Evolutionary conservation across 768 basidiomycete species (phyloP).

Genomic region (Erythrobasidium yunnanense): DNA sequence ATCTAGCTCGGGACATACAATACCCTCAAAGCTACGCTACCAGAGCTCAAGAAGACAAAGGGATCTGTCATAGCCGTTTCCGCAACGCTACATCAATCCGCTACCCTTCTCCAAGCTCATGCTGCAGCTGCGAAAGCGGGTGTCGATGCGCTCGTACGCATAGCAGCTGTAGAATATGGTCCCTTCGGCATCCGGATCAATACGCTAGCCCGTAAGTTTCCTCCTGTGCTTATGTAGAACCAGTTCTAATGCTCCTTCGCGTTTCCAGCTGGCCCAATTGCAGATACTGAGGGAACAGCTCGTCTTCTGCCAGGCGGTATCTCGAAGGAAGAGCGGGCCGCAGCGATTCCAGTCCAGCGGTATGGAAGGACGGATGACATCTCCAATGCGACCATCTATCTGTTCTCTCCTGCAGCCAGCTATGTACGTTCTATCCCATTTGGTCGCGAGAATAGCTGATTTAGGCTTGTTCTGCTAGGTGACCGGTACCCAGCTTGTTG

Average conservation of each 20-base stretch:
- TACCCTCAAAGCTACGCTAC: conserved; percentile 83
- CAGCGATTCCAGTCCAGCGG: conserved; percentile 37
- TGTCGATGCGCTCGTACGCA: conserved; percentile 75
- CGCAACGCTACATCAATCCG: conserved; percentile 73
- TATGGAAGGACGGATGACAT: conserved; percentile 42
- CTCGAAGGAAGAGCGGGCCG: conserved; percentile 32
- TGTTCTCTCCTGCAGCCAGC: conserved; percentile 45
- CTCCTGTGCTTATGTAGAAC: not conserved
- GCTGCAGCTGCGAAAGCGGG: conserved; percentile 91
- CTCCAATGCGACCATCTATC: conserved; percentile 43
- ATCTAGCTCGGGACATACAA: conserved; percentile 76
- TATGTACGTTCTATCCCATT: conserved; percentile 42
- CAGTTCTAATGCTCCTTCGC: conserved; percentile 39
- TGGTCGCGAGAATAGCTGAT: not conserved
- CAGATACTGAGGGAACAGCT: conserved; percentile 55
- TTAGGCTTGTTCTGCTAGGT: not conserved
- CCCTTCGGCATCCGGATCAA: conserved; percentile 84
- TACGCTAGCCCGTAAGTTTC: conserved; percentile 39
- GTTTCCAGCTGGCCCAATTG: conserved; percentile 72
- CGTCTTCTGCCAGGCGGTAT: conserved; percentile 40
- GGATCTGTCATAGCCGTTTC: conserved; percentile 84
- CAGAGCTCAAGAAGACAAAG: conserved; percentile 56
- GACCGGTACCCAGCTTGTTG: conserved; percentile 36
- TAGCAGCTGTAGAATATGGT: conserved; percentile 85
- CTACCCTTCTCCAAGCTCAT: conserved; percentile 75